Evolutionary conservation across 1,139 yeast species (phyloP).

Genomic region (Yamadazyma trypodendri): DNA sequence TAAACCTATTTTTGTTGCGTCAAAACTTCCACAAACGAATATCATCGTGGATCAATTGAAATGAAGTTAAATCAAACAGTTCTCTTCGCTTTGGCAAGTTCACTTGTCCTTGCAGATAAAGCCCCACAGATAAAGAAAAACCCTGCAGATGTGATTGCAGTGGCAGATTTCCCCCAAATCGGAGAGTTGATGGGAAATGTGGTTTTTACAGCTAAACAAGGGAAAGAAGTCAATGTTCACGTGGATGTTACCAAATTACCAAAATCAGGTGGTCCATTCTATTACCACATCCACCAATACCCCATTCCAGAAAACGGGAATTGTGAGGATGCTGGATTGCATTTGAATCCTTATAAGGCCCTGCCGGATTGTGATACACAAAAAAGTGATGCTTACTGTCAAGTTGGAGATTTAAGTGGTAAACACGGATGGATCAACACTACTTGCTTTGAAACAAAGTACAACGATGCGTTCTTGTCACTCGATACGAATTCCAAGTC

Average conservation of each 20-base stretch:
- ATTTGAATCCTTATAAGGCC: slow-evolving; percentile 55
- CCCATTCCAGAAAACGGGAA: slow-evolving; percentile 43
- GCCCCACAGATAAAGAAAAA: slow-evolving; percentile 41
- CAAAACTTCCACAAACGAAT: not conserved
- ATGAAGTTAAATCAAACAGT: slow-evolving; percentile 3
- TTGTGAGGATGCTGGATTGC: slow-evolving; percentile 51
- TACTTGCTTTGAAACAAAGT: slow-evolving; percentile 53
- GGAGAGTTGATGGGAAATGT: slow-evolving; percentile 48
- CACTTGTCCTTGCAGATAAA: not conserved
- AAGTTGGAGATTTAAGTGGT: slow-evolving; percentile 63
- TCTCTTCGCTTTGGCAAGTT: not conserved
- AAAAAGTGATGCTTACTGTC: slow-evolving; percentile 51
- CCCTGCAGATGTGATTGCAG: slow-evolving; percentile 49
- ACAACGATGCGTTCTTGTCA: slow-evolving; percentile 54
- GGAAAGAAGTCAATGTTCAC: slow-evolving; percentile 54
- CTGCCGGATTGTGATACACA: slow-evolving; percentile 42
- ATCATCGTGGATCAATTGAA: not conserved
- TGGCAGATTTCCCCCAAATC: slow-evolving; percentile 57
- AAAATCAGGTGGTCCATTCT: slow-evolving; percentile 54
- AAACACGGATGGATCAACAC: slow-evolving; percentile 60
- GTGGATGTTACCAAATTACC: slow-evolving; percentile 62
- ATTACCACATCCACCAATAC: slow-evolving; percentile 55
- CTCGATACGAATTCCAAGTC: slow-evolving; percentile 47
- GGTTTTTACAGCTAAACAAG: slow-evolving; percentile 45
- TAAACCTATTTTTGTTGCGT: no score